Percentiles rank a stretch among this genome's conserved stretches.
Evolutionary conservation across 176 grass and related monocot species (phyloP).

Genomic region (Oryza meridionalis): DNA sequence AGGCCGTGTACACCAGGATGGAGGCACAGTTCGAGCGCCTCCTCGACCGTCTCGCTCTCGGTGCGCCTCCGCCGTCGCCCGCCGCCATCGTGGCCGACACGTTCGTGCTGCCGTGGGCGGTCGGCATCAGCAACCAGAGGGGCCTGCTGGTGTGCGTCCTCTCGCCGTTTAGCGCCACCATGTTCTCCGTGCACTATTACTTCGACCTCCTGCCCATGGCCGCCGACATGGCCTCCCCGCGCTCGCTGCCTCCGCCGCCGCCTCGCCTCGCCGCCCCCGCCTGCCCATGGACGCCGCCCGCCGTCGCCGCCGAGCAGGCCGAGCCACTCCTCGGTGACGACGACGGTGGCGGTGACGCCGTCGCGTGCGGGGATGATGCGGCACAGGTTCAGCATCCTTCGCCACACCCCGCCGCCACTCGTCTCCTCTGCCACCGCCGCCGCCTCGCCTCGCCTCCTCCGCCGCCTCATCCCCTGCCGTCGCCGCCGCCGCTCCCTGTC

Average conservation of each 20-base stretch:
- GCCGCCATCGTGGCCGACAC: slow-evolving; percentile 36
- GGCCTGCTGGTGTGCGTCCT: slow-evolving; percentile 38
- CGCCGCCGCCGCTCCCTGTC: no score
- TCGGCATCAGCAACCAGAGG: slow-evolving; percentile 30
- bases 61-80: background rate
- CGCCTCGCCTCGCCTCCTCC: no score
- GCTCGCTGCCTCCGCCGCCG: no score
- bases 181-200: slow-evolving; percentile 40
- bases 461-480: no score
- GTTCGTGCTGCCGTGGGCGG: slow-evolving; percentile 39
- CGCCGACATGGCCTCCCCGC: background rate
- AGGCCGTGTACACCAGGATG: slow-evolving; percentile 45
- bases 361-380: slow-evolving; percentile 47
- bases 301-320: slow-evolving; percentile 36
- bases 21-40: slow-evolving; percentile 36
- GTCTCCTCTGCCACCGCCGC: no score
- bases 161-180: slow-evolving; percentile 40
- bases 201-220: slow-evolving; percentile 30
- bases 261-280: no score
- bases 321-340: slow-evolving; percentile 64
- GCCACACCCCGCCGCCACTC: no score
- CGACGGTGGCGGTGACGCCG: slow-evolving; percentile 28
- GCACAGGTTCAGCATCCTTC: slow-evolving; percentile 58
- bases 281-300: background rate
- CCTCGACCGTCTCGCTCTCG: slow-evolving; percentile 33